Evolutionary conservation across 2,329 filamentous ascomycete genomes (phyloP), one percentile per base, ranked within the genome.

Genomic region (Penicillium italicum): DNA sequence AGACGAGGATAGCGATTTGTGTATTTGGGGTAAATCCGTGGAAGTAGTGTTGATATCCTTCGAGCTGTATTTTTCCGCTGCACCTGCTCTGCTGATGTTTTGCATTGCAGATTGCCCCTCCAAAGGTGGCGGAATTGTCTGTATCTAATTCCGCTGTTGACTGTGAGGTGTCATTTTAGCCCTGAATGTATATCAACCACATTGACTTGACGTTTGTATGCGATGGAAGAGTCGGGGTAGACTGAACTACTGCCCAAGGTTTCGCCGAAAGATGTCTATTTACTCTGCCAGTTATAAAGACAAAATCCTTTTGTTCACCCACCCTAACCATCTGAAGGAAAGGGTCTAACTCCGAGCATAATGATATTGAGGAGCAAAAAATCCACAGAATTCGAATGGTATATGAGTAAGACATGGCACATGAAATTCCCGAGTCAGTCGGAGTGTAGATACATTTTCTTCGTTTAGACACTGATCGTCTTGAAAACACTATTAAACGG

Each of bases 391-490:
- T 57, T 61, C 59, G 59, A 56, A 61, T 63, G 63, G 63, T 66
- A 66, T 66, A 66, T 65, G 59, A 59, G 59, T 52, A 64, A 60
- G 62, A 63, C 63, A 65, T 66, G 59, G 64, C 63, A 62, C 63
- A 61, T 66, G 52, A 62, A 50, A 57, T 61, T 62, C 60, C 57
- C 46, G 51, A 41, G 40, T 51, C 33, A 53, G 52, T 51, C 58
- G 50, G 49, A 55, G 51, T 33, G 43, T 46, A 40, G 50, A 53
- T 44, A 45, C 53, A 40, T 58, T 34, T 50, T 46, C 34, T 37
- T 53, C 57, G 43, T 66, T 59, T 81, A 92, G 53, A 92, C 88
- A 72, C 87, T 91, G 69, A 93, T 93, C 1, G 89, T 92, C 73
- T 89, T 86, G 76, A 92, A 90, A 46, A 91, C 85, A 69, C 88